Evolutionary conservation across 2,329 filamentous ascomycete species (phyloP).

Genomic region (Byssothecium circinans): DNA sequence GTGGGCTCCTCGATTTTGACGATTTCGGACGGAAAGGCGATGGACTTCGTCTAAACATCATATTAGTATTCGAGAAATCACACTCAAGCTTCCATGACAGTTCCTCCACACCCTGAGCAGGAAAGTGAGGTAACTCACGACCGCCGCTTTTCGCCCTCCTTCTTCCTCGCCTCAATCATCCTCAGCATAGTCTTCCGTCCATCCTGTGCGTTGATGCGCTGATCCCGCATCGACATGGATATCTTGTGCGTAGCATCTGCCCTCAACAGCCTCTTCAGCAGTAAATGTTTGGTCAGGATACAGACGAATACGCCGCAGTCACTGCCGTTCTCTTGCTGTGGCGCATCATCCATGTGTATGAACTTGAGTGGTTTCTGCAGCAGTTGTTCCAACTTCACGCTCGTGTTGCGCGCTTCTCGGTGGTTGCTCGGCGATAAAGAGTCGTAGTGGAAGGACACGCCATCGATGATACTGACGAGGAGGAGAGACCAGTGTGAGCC

Average conservation of each 20-base stretch:
- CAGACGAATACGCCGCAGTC: constrained; percentile 98
- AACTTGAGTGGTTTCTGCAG: constrained; percentile 71
- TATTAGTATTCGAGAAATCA: not conserved
- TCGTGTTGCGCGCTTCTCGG: constrained; percentile 69
- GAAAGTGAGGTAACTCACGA: constrained; percentile 61
- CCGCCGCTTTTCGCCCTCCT: constrained; percentile 81
- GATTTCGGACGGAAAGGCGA: constrained; percentile 37
- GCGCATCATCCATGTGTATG: constrained; percentile 79
- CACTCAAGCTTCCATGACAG: not conserved
- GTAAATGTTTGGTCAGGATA: constrained; percentile 89
- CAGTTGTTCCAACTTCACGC: constrained; percentile 68
- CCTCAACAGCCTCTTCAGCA: constrained; percentile 78
- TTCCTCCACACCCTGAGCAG: not conserved
- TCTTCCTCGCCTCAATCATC: constrained; percentile 83
- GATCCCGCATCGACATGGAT: constrained; percentile 88
- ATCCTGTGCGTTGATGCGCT: constrained; percentile 76
- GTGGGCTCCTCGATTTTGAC: constrained; percentile 40
- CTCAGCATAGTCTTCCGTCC: constrained; percentile 88
- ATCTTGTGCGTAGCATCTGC: constrained; percentile 84
- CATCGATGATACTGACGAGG: constrained; percentile 83
- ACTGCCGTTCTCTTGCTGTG: constrained; percentile 87
- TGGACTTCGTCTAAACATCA: constrained; percentile 30
- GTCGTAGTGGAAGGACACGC: constrained; percentile 96
- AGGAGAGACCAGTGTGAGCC: constrained; percentile 95
- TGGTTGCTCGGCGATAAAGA: constrained; percentile 76